These are phyloP conservation scores for Boletellus deceptivus DNA, from an alignment of 1,284 basidiomycete genomes.

Conservation along the genomic window DNA sequence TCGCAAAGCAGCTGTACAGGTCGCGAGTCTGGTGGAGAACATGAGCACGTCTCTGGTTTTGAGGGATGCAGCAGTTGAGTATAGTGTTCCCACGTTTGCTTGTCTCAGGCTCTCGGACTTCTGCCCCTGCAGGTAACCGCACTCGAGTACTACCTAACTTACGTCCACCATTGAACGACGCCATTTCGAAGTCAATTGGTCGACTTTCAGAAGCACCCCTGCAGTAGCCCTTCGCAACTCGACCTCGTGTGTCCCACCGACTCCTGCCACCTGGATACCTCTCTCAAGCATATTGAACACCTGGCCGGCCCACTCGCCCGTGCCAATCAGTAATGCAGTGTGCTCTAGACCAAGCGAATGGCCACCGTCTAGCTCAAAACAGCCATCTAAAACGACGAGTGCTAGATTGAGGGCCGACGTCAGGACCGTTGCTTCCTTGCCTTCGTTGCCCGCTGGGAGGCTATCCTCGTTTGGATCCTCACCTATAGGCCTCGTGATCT, in stretches of 20 bases:
- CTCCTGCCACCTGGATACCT: conserved; percentile 59
- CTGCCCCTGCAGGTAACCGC: background rate
- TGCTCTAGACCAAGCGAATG: conserved; percentile 74
- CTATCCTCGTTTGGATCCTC: conserved; percentile 43
- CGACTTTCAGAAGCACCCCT: conserved; percentile 77
- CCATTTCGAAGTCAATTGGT: conserved; percentile 76
- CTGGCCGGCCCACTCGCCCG: conserved; percentile 77
- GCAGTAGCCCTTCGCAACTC: conserved; percentile 69
- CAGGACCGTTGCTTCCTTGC: conserved; percentile 68
- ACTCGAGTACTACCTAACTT: conserved; percentile 6
- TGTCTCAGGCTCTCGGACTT: too few relatives aligned
- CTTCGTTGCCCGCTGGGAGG: conserved; percentile 20
- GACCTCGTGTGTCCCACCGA: conserved; percentile 62
- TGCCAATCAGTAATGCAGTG: conserved; percentile 65
- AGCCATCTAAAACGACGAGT: conserved; percentile 74
- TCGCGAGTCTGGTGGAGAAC: conserved; percentile 20
- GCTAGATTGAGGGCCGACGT: conserved; percentile 75
- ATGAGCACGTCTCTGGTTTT: conserved; percentile 13
- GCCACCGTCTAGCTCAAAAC: conserved; percentile 74
- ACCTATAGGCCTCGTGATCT: conserved; percentile 48
- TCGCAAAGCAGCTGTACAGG: conserved; percentile 15
- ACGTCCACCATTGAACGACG: conserved; percentile 63
- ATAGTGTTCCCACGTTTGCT: conserved; percentile 17
- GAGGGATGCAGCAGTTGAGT: background rate
- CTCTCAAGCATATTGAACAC: conserved; percentile 68